Evolutionary conservation across 768 basidiomycete species (phyloP).

Genomic region (Lactarius hengduanensis): DNA sequence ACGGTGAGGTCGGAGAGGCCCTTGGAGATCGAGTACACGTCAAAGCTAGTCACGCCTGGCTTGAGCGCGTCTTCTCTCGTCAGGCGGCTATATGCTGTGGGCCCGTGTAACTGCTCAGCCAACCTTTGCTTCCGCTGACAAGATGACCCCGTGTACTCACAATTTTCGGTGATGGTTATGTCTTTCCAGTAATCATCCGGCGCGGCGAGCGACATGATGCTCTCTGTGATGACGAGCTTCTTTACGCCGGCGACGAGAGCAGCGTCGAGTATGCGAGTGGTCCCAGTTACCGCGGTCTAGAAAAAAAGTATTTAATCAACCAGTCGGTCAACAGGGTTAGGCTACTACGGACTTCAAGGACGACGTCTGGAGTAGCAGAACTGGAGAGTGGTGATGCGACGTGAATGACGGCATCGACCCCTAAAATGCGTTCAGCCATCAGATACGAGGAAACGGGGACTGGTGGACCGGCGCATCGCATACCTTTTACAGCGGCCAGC

Average conservation of each 20-base stretch:
- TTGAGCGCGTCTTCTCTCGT: constrained; percentile 36
- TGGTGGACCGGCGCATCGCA: neutral
- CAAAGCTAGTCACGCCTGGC: constrained; percentile 27
- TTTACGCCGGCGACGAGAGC: constrained; percentile 17
- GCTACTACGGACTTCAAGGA: constrained; percentile 20
- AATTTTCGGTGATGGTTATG: constrained; percentile 4
- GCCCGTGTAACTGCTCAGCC: too few relatives aligned
- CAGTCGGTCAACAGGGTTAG: neutral
- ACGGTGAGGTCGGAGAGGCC: constrained; percentile 33
- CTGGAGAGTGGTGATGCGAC: constrained; percentile 22
- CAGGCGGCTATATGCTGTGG: constrained; percentile 38
- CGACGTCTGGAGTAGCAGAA: constrained; percentile 16
- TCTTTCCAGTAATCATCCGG: constrained; percentile 1
- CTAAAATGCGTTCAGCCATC: neutral
- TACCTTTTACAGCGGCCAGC: constrained; percentile 29
- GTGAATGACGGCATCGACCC: constrained; percentile 25
- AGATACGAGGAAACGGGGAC: neutral
- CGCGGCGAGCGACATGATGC: neutral
- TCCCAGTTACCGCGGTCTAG: constrained; percentile 24
- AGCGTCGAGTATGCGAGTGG: constrained; percentile 22
- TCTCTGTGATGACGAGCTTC: constrained; percentile 22
- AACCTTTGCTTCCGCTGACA: too few relatives aligned
- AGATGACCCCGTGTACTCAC: constrained; percentile 1
- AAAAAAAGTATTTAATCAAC: neutral
- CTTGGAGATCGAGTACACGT: constrained; percentile 42